phyloP scores from a whole-genome alignment of 164 flowering plant genomes.

The Nymphaea colorata region DNA sequence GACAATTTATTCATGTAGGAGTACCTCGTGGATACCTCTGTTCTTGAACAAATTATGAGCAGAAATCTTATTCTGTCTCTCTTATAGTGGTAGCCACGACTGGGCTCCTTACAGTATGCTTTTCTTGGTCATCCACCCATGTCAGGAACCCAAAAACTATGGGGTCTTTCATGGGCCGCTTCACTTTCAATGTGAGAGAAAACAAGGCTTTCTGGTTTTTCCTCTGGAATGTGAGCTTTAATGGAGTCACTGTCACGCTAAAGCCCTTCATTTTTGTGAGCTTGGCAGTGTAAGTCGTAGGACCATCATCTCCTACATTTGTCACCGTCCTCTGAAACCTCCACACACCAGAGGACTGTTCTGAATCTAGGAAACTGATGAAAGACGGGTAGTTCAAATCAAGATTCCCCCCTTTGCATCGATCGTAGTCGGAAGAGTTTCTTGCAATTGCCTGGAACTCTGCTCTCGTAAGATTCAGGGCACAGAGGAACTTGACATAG shows the following conservation, averaged over 20 bases:
- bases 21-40: too few relatives aligned
- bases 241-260: conserved; percentile 32
- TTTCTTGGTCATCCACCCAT: conserved; percentile 26
- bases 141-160: conserved; percentile 15
- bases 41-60: too few relatives aligned
- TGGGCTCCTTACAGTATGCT: conserved; percentile 36
- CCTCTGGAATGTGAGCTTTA: conserved; percentile 25
- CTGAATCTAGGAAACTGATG: conserved; percentile 24
- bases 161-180: neutral
- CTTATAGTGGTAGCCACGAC: conserved; percentile 15
- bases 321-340: conserved; percentile 41
- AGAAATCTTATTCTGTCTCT: too few relatives aligned
- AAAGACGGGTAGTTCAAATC: conserved; percentile 74
- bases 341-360: conserved; percentile 7
- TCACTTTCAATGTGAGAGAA: conserved; percentile 2
- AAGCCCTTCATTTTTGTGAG: neutral
- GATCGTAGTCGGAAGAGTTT: conserved; percentile 9
- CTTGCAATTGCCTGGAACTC: conserved; percentile 34
- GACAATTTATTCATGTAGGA: too few relatives aligned
- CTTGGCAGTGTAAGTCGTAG: conserved; percentile 23
- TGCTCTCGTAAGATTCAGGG: conserved; percentile 28
- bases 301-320: conserved; percentile 30
- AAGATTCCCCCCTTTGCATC: conserved; percentile 22
- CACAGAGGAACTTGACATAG: conserved; percentile 43
- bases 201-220: conserved; percentile 33